phyloP scores from a whole-genome alignment of 192 early-diverging fungal species.

The Kappamyces sp. region DNA sequence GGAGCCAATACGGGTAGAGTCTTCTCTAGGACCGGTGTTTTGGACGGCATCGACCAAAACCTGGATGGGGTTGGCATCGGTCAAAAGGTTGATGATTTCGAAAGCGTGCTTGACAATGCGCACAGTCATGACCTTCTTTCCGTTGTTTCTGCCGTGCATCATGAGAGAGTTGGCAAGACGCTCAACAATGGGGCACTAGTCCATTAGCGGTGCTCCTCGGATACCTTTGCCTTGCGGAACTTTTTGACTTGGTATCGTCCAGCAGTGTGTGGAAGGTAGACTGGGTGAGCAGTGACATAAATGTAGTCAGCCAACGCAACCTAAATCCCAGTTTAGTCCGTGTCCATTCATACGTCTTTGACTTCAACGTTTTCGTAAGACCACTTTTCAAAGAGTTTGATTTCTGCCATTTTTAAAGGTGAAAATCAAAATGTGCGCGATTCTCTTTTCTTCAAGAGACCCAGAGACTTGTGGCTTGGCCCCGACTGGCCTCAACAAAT shows the following conservation, averaged over 20 bases:
- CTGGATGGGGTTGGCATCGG: conserved; percentile 98
- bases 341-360: conserved; percentile 77
- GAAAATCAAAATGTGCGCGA: no score
- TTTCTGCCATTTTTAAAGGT: conserved; percentile 11
- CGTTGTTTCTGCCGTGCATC: conserved; percentile 99
- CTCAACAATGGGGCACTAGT: conserved; percentile 93
- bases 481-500: no score
- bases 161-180: conserved; percentile 97
- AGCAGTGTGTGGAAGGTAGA: conserved; percentile 97
- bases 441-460: neutral
- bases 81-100: conserved; percentile 97
- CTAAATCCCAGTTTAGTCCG: neutral
- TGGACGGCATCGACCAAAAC: conserved; percentile 96
- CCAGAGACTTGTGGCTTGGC: no score
- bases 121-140: conserved; percentile 98
- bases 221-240: conserved; percentile 94
- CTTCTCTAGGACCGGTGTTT: conserved; percentile 99
- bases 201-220: conserved; percentile 2
- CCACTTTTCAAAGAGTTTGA: conserved; percentile 66
- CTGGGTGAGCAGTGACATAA: conserved; percentile 74
- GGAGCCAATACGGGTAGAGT: conserved; percentile 97
- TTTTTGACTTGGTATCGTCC: conserved; percentile 95
- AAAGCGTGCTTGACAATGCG: conserved; percentile 99
- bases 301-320: conserved; percentile 67
- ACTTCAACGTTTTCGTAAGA: conserved; percentile 81